phyloP scores from a whole-genome alignment of 2,329 filamentous ascomycete species.

The Tolypocladium tundrense region DNA sequence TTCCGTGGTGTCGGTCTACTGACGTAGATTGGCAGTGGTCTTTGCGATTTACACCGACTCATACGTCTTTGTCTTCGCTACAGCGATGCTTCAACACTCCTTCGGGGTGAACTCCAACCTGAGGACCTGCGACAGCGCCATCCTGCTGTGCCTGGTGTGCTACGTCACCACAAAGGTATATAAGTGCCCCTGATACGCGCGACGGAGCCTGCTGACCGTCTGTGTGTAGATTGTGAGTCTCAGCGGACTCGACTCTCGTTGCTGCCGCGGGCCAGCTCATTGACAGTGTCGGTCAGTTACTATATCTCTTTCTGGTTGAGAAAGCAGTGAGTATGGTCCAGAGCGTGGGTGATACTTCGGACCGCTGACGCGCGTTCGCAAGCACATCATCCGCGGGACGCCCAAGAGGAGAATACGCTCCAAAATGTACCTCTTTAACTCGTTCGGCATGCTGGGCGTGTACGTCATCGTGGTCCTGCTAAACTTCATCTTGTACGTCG shows the following conservation, averaged over 20 bases:
- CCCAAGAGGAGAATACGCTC: conserved; percentile 42
- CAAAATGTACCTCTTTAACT: conserved; percentile 51
- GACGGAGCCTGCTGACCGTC: not conserved
- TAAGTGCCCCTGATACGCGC: not conserved
- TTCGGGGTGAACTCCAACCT: conserved; percentile 43
- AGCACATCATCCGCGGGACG: conserved; percentile 48
- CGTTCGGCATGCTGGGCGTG: conserved; percentile 41
- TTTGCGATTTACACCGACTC: conserved; percentile 51
- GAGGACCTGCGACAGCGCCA: conserved; percentile 44
- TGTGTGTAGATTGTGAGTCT: conserved; percentile 20
- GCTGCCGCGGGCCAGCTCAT: not conserved
- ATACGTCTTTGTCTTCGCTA: conserved; percentile 47
- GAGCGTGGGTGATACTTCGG: no score
- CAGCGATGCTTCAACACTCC: conserved; percentile 45
- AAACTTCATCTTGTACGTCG: conserved; percentile 50
- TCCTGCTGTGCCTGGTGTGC: conserved; percentile 49
- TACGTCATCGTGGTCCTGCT: conserved; percentile 39
- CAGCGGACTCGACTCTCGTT: no score
- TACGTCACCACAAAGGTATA: conserved; percentile 54
- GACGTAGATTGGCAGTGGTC: conserved; percentile 33
- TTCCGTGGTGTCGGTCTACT: no score
- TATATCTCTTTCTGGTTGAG: conserved; percentile 57
- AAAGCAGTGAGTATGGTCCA: conserved; percentile 38
- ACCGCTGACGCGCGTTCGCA: not conserved
- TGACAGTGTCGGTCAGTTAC: conserved; percentile 25